Base-by-base conservation (phyloP, 495 filamentous ascomycete species). In the Aspergillus baeticus region DNA sequence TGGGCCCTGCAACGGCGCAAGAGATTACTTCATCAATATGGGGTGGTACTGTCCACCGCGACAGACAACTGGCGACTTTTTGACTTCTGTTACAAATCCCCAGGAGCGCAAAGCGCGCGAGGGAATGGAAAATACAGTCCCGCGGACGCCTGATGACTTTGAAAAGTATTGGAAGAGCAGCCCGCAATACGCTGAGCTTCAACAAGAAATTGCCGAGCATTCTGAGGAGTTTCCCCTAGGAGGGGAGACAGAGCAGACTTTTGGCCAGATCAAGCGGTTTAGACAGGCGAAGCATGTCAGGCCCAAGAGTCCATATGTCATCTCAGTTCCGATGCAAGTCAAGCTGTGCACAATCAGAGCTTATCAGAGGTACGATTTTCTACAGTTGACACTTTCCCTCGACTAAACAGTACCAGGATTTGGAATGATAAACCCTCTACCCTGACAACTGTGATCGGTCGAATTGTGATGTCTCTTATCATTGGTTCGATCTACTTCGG, bases 401-500 rank as follows among this genome's bases (percentile, higher is more conserved):
- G 2, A n/a, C 72, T 64, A 55, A n/a, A 79, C 59, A 54, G 58
- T 34, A n/a, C 54, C 14, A 75, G 78, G 20, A 77, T 96, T 8
- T 80, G 71, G 53, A 89, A 88, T 35, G 92, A 96, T 59, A 86
- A 89, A 47, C 87, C 81, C 55, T 75, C 93, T 49, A 88, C 87
- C 0, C 54, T 96, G 51, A 87, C 86, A 3, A 79, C 84, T 21
- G 75, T 95, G n/a, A 79, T 96, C 62, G 90, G 87, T n/a, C 90
- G 95, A 60, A 77, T 84, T 49, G 66, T 81, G 57, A 88, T 95
- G 84, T 80, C 91, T 37, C 75, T 98, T 26, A 87, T 98, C 63
- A 86, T 96, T 66, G 86, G 88, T 41, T 89, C 84, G 51, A 89
- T 96, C 47, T 97, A 94, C 73, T 96, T 84, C 71, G 89, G 95